Percentiles rank a stretch among this genome's conserved stretches.
Evolutionary conservation across 1,284 basidiomycete species (phyloP).

Genomic region (Mycena citricolor): DNA sequence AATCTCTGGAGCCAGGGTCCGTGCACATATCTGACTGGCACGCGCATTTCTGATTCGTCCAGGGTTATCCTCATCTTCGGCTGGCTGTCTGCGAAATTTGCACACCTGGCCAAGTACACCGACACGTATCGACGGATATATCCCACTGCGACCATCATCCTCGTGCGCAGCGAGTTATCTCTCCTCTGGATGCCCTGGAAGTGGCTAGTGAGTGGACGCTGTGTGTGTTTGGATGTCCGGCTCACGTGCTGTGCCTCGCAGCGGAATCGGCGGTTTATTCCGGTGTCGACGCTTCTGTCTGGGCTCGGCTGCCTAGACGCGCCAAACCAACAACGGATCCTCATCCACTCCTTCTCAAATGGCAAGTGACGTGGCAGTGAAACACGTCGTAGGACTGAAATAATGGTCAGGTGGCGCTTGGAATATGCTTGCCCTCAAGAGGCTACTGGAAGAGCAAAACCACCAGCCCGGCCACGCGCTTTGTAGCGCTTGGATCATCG

Average conservation of each 20-base stretch:
- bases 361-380: conserved; percentile 33
- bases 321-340: conserved; percentile 33
- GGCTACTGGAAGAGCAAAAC: conserved; percentile 33
- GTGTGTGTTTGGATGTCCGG: background rate
- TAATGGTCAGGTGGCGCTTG: conserved; percentile 42
- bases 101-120: conserved; percentile 53
- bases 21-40: no score
- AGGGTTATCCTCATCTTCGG: conserved; percentile 50
- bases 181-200: conserved; percentile 39
- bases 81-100: conserved; percentile 53
- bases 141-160: conserved; percentile 47
- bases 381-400: background rate
- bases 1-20: no score
- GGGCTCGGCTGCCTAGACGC: conserved; percentile 37
- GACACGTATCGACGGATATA: conserved; percentile 45
- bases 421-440: conserved; percentile 40
- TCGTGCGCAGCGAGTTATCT: conserved; percentile 42
- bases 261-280: conserved; percentile 36
- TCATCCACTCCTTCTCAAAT: conserved; percentile 58
- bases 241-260: background rate
- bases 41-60: no score
- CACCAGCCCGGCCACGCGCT: conserved; percentile 15
- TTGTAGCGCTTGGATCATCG: conserved; percentile 44
- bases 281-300: conserved; percentile 42
- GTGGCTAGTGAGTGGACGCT: conserved; percentile 36